Conservation (phyloP, 1,139 yeast genomes). For the Geotrichum bryndzae region DNA sequence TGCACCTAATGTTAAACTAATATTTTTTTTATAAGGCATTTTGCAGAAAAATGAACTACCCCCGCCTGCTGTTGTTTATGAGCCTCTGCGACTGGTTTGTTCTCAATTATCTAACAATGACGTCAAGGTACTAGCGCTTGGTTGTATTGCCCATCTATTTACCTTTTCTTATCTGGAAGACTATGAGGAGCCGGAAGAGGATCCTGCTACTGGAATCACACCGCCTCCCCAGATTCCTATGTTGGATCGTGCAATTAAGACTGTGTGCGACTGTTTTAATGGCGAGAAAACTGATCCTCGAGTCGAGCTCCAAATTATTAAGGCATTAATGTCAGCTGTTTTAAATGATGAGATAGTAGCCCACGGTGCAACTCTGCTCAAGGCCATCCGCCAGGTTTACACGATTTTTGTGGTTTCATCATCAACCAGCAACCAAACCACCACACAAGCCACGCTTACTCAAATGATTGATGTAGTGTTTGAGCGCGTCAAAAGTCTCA, state of each 20-base stretch:
- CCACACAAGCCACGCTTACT: constrained; percentile 91
- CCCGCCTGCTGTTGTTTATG: constrained; percentile 49
- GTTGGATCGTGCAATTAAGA: constrained; percentile 79
- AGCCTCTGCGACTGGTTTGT: constrained; percentile 55
- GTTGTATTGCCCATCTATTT: constrained; percentile 60
- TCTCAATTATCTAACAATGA: constrained; percentile 46
- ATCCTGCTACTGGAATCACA: constrained; percentile 38
- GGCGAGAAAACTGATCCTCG: constrained; percentile 89
- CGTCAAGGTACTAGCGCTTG: constrained; percentile 53
- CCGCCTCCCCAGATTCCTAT: constrained; percentile 54
- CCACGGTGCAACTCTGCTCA: constrained; percentile 83
- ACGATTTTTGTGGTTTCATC: constrained; percentile 83
- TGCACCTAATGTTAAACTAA: background rate
- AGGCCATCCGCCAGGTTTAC: constrained; percentile 89
- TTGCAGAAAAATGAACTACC: constrained; percentile 31
- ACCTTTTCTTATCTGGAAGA: constrained; percentile 57
- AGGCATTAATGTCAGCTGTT: constrained; percentile 86
- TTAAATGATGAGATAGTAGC: constrained; percentile 74
- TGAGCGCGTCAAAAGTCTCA: constrained; percentile 51
- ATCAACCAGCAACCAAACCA: constrained; percentile 77
- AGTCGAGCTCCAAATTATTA: constrained; percentile 84
- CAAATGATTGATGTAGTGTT: constrained; percentile 88
- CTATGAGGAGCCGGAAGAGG: constrained; percentile 29
- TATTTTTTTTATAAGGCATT: constrained; percentile 18
- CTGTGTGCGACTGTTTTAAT: constrained; percentile 78